phyloP scores from a whole-genome alignment of 352 stramenopile species.

The Blastocystis sp. region DNA sequence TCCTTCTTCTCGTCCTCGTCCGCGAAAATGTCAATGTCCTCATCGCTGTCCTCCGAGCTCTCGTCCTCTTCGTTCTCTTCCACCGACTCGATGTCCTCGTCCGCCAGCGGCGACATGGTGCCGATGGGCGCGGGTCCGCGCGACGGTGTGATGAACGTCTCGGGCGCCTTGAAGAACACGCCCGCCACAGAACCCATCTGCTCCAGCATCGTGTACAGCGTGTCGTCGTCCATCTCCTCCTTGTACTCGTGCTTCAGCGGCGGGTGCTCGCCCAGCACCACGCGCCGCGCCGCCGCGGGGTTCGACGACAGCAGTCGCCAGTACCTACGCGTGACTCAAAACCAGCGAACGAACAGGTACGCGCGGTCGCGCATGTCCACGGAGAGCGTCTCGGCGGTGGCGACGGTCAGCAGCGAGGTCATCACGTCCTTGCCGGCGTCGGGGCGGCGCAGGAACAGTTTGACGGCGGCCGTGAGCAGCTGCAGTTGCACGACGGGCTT shows the following conservation, averaged over 20 bases:
- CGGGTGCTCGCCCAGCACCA: conserved; percentile 94
- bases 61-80: not conserved
- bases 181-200: conserved; percentile 94
- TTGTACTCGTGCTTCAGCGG: conserved; percentile 81
- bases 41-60: not conserved
- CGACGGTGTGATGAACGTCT: conserved; percentile 81
- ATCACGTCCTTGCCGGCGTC: conserved; percentile 86
- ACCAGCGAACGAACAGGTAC: conserved; percentile 79
- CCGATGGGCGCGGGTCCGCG: conserved; percentile 70
- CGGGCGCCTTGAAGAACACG: conserved; percentile 94
- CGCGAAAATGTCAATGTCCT: conserved; percentile 29
- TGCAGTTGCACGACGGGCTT: conserved; percentile 85
- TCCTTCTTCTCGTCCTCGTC: not conserved
- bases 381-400: conserved; percentile 95
- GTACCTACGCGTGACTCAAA: conserved; percentile 82
- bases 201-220: conserved; percentile 89
- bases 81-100: conserved; percentile 3
- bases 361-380: conserved; percentile 94
- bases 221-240: conserved; percentile 81
- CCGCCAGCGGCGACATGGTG: conserved; percentile 32
- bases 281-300: conserved; percentile 91
- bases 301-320: conserved; percentile 95
- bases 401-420: conserved; percentile 91
- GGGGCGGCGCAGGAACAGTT: conserved; percentile 94
- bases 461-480: conserved; percentile 94